phyloP scores from a whole-genome alignment of 805 yeast species.

The Lipomyces kockii region DNA sequence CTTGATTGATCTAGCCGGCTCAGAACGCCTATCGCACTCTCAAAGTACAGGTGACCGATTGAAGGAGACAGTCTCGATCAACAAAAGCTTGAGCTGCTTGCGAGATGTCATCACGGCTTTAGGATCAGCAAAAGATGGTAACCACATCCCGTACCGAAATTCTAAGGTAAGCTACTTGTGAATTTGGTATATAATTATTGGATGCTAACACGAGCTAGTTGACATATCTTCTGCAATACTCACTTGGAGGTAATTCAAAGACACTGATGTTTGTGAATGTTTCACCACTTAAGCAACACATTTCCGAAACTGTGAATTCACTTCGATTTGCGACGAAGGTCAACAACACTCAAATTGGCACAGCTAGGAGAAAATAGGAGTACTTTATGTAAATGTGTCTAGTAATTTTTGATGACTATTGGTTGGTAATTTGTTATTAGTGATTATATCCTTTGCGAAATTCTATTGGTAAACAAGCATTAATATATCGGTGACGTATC shows the following conservation, averaged over 20 bases:
- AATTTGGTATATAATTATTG: background rate
- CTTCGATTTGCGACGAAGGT: slow-evolving; percentile 80
- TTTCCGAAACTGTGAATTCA: slow-evolving; percentile 80
- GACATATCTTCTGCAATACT: slow-evolving; percentile 82
- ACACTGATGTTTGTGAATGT: slow-evolving; percentile 92
- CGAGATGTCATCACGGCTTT: slow-evolving; percentile 88
- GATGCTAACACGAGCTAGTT: slow-evolving; percentile 43
- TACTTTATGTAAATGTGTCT: background rate
- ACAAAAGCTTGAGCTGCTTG: slow-evolving; percentile 81
- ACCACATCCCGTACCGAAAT: slow-evolving; percentile 70
- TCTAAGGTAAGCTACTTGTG: slow-evolving; percentile 51
- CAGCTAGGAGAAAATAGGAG: slow-evolving; percentile 27
- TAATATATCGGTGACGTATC: background rate
- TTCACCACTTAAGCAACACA: slow-evolving; percentile 65
- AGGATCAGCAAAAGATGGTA: slow-evolving; percentile 47
- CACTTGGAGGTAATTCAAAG: slow-evolving; percentile 83
- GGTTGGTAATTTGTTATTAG: background rate
- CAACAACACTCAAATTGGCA: slow-evolving; percentile 41
- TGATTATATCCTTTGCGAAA: background rate
- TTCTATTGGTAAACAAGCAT: background rate
- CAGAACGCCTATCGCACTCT: slow-evolving; percentile 78
- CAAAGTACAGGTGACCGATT: slow-evolving; percentile 80
- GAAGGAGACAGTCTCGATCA: slow-evolving; percentile 86
- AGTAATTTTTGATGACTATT: background rate
- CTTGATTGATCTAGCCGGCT: slow-evolving; percentile 90